Evolutionary conservation across 805 yeast species (phyloP).

Genomic region (Wickerhamiella sorbophila): DNA sequence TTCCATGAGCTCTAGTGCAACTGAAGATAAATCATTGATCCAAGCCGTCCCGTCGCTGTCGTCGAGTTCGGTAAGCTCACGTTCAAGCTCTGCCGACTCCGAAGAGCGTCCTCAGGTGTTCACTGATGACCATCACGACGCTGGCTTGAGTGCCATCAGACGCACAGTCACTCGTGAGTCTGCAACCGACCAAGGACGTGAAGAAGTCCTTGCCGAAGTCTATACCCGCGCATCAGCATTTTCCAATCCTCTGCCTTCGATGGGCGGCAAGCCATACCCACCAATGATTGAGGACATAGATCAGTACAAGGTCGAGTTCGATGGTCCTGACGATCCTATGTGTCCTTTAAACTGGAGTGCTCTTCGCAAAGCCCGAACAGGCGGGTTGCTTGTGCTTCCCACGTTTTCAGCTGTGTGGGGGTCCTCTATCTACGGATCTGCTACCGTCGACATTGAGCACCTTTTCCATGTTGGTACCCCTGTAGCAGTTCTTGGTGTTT

Average conservation of each 20-base stretch:
- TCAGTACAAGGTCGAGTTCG: constrained; percentile 13
- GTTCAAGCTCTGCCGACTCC: too few relatives aligned
- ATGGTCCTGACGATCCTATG: constrained; percentile 32
- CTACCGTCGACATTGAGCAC: constrained; percentile 31
- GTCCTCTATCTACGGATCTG: constrained; percentile 44
- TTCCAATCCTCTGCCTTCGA: not conserved
- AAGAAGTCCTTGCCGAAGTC: not conserved
- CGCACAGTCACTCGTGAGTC: not conserved
- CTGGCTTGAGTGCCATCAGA: not conserved
- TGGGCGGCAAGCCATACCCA: constrained; percentile 5
- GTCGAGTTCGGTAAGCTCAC: too few relatives aligned
- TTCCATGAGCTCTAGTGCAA: too few relatives aligned
- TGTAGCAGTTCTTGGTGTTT: constrained; percentile 58
- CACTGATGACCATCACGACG: not conserved
- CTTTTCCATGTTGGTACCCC: constrained; percentile 47
- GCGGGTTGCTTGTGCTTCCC: constrained; percentile 42
- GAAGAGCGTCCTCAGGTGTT: not conserved
- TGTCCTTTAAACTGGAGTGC: constrained; percentile 42
- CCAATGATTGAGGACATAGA: constrained; percentile 3
- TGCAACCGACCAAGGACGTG: not conserved
- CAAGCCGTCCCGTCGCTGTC: too few relatives aligned
- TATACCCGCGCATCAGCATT: not conserved
- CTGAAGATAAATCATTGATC: too few relatives aligned
- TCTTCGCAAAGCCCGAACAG: constrained; percentile 1
- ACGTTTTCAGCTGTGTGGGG: constrained; percentile 42